Evolutionary conservation across 768 basidiomycete genomes (phyloP).

Genomic region (Russula emetica): DNA sequence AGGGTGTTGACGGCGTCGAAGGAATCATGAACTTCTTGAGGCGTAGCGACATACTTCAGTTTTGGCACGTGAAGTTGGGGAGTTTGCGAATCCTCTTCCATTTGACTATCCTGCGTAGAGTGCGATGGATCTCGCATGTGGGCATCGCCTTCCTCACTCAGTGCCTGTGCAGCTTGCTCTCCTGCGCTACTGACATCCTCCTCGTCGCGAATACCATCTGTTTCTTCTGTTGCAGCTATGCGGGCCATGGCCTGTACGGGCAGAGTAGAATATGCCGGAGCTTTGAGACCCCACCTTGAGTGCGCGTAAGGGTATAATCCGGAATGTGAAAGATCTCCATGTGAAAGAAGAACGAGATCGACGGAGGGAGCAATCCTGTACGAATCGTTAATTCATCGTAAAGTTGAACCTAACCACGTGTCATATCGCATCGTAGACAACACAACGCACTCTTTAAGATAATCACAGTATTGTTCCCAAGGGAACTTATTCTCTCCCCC

Average conservation of each 20-base stretch:
- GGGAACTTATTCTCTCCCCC: conserved; percentile 38
- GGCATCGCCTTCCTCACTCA: conserved; percentile 22
- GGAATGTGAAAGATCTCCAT: conserved; percentile 84
- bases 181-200: conserved; percentile 46
- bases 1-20: conserved; percentile 90
- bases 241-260: conserved; percentile 95
- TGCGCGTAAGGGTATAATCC: conserved; percentile 94
- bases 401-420: no score
- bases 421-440: not conserved
- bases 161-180: not conserved
- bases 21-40: conserved; percentile 84
- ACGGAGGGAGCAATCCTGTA: conserved; percentile 71
- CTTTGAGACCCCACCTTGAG: conserved; percentile 79
- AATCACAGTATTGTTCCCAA: conserved; percentile 64
- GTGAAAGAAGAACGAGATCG: conserved; percentile 89
- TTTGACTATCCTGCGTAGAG: conserved; percentile 32
- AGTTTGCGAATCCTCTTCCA: conserved; percentile 31
- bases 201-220: conserved; percentile 74
- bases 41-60: conserved; percentile 67
- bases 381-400: not conserved
- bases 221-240: conserved; percentile 85
- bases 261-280: conserved; percentile 89
- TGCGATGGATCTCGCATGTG: conserved; percentile 31
- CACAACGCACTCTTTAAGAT: conserved; percentile 58
- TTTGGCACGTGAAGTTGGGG: conserved; percentile 29